Percentiles rank a stretch among this genome's conserved stretches.
Conservation (phyloP, 352 stramenopile species). For the Aphanomyces cochlioides region DNA sequence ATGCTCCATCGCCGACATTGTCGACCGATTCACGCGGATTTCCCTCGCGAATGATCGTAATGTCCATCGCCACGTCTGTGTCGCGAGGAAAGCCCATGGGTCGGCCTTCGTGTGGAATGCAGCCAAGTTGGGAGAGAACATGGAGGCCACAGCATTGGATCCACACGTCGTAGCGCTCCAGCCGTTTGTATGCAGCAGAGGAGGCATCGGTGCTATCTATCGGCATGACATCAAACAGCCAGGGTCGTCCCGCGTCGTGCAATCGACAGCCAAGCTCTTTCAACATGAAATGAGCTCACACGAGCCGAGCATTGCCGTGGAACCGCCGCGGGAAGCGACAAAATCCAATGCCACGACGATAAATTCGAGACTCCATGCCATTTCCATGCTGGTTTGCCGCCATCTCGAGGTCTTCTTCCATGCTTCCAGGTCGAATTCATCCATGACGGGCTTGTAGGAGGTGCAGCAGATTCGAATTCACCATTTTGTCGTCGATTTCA, state of each 20-base stretch:
- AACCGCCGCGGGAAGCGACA: neutral
- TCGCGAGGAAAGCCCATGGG: neutral
- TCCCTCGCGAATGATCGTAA: conserved; percentile 28
- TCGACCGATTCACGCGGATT: conserved; percentile 35
- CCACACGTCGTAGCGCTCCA: conserved; percentile 16
- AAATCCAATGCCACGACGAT: conserved; percentile 21
- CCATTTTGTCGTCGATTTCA: conserved; percentile 31
- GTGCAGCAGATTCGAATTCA: conserved; percentile 26
- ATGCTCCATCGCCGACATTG: conserved; percentile 29
- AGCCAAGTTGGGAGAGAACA: neutral
- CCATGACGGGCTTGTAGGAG: conserved; percentile 21
- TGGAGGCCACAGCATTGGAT: neutral
- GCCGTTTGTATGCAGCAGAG: conserved; percentile 25
- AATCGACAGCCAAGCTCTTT: neutral
- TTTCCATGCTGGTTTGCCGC: neutral
- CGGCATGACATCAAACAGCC: neutral
- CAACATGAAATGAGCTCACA: neutral
- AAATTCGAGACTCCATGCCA: conserved; percentile 9
- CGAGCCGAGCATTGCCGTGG: neutral
- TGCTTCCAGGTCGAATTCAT: neutral
- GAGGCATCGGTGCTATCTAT: conserved; percentile 1
- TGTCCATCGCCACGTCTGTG: neutral
- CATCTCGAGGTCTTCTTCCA: conserved; percentile 12
- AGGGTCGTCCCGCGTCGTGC: neutral
- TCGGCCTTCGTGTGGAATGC: neutral